phyloP scores from a whole-genome alignment of 2,329 filamentous ascomycete genomes.

The Xylaria sp. region DNA sequence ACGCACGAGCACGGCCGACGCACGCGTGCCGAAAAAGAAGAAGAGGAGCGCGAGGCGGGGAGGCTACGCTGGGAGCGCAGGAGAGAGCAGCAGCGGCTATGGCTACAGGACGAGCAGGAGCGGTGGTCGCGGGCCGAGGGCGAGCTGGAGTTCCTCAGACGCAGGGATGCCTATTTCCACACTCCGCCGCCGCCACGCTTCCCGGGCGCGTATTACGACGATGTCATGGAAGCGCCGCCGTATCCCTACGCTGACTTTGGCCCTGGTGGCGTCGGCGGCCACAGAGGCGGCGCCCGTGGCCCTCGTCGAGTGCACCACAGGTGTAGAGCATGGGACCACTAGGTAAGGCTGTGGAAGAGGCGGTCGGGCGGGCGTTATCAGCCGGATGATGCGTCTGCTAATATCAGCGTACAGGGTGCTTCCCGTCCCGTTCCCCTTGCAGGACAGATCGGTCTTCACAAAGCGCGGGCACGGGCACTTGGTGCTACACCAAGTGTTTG shows the following conservation, averaged over 20 bases:
- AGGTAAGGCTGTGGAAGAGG: background rate
- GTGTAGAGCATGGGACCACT: slow-evolving; percentile 22
- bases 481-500: too few relatives aligned
- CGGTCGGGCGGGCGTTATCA: too few relatives aligned
- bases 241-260: slow-evolving; percentile 22
- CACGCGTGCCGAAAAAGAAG: background rate
- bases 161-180: slow-evolving; percentile 11
- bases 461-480: background rate
- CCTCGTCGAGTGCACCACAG: slow-evolving; percentile 11
- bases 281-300: slow-evolving; percentile 7
- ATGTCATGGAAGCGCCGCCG: slow-evolving; percentile 13
- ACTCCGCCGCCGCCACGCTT: slow-evolving; percentile 1
- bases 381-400: background rate
- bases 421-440: background rate
- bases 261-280: background rate
- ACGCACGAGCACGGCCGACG: background rate
- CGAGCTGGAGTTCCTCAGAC: slow-evolving; percentile 25
- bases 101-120: slow-evolving; percentile 28
- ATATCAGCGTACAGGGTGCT: background rate
- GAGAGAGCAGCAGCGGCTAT: slow-evolving; percentile 18
- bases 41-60: slow-evolving; percentile 5
- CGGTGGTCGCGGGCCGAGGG: slow-evolving; percentile 22
- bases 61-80: slow-evolving; percentile 19
- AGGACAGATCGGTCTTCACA: slow-evolving; percentile 9
- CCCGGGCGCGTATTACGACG: slow-evolving; percentile 19